Evolutionary conservation across 1,284 basidiomycete species (phyloP), one percentile per base, ranked within the genome.

Genomic region (Cryptococcus amylolentus): DNA sequence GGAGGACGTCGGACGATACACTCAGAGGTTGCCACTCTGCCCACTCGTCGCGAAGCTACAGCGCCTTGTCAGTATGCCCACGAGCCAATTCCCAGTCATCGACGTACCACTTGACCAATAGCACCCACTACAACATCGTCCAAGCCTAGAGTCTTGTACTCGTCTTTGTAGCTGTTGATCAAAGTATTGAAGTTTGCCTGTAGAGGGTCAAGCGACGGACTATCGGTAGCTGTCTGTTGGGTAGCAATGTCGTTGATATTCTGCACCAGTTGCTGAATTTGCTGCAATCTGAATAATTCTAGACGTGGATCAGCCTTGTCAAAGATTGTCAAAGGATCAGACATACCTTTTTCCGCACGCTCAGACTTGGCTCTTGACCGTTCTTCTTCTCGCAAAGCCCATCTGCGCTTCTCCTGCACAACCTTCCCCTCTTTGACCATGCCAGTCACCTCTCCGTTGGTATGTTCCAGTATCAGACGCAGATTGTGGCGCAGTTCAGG

Each of bases 401-500:
- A 89, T 57, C 84, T 85, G 71, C 88, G 87, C 28, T 87, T 83
- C 58, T 91, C 89, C 60, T 87, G 84, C 1, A 97, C 81, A 8
- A 84, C 82, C 61, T 87, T 88, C 1, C 89, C 96, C 79, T 99
- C 94, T 23, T 86, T 83, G 1, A 92, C 92, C 18, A 98, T 83
- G 13, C 88, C 88, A 49, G 90, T 86, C 1, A 99, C 82, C 56
- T 93, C 89, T 27, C 82, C 84, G 62, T 88, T 89, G 63, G 89
- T 87, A 1, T 85, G 81, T 47, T 93, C 89, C 3, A 86, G 83
- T 45, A 98, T 90, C 44, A 98, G 82, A 6, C 87, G 84, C 27
- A 98, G 78, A 73, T 99, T 99, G 73, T 98, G 94, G 38, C 93
- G 85, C 18, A 99, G 85, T 80, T 99, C 96, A 0, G 95, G 94